Base-by-base conservation (phyloP, 2,329 filamentous ascomycete genomes). In the Lecanoromycetidae sp. region DNA sequence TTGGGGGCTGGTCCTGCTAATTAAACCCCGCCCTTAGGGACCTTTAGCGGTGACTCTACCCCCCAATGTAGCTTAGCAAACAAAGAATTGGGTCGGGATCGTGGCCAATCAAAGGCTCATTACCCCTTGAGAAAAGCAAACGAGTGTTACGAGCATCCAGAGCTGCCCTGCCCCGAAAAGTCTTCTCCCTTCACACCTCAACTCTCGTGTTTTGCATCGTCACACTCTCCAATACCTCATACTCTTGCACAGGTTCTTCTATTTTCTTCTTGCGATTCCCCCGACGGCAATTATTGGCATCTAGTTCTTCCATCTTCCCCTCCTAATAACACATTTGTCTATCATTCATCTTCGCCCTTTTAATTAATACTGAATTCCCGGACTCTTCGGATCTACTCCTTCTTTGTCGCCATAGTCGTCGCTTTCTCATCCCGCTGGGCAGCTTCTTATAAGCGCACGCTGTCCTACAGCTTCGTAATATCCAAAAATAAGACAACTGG, bases 181-280 rank as follows among this genome's bases (percentile, higher is more conserved):
- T 27, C 32, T 25, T 34, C 27, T 34, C n/a, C 35, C 29, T 34
- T 32, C 20, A 34, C 20, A 25, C 32, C 9, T 30, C 7, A 34
- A 9, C 29, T 22, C n/a, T 26, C 27, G 19, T 29, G 8, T 23
- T n/a, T 38, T 10, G 19, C 22, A 20, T 23, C 6, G n/a, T 38
- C 34, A 10, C 27, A 19, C 23, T 27, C 29, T 13, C 32, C 9
- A 36, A 9, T 36, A 23, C 13, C 25, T 33, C 36, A 26, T 13
- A 12, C 6, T 19, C 33, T 35, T 46, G 40, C 34, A 49, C 39
- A 33, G 12, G n/a, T 35, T 45, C n/a, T 50, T 34, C 44, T 43
- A 26, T 37, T 39, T 44, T 27, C 39, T 45, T 40, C 39, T 37
- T n/a, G n/a, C n/a, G n/a, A 10, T 40, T 32, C 34, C 15, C 19